A percentile compares a stretch with the other conserved stretches of the same genome.
Evolutionary conservation across 768 basidiomycete species (phyloP).

Genomic region (Xerocomus spinulosus): DNA sequence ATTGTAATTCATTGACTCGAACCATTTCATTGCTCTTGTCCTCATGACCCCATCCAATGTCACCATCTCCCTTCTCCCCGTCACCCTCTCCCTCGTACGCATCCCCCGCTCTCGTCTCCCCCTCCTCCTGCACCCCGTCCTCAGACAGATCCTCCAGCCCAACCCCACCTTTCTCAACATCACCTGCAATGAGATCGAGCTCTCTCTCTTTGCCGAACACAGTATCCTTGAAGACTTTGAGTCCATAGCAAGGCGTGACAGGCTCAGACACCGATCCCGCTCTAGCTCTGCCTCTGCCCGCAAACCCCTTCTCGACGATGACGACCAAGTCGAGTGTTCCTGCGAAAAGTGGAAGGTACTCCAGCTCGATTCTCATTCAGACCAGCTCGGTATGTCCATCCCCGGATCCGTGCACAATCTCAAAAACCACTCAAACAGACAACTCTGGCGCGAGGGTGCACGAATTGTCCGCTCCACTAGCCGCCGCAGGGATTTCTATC

Average conservation of each 20-base stretch:
- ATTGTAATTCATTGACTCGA: constrained; percentile 10
- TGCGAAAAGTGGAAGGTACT: constrained; percentile 75
- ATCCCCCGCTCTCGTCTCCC: constrained; percentile 67
- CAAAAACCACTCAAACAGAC: constrained; percentile 35
- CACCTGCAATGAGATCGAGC: constrained; percentile 76
- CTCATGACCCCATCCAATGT: constrained; percentile 32
- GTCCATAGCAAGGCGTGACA: constrained; percentile 53
- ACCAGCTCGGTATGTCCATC: constrained; percentile 51
- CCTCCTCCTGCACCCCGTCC: constrained; percentile 53
- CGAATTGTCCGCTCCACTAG: constrained; percentile 72
- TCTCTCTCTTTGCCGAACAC: constrained; percentile 67
- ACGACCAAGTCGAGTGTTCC: constrained; percentile 59
- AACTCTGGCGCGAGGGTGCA: constrained; percentile 68
- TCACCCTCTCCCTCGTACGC: constrained; percentile 67
- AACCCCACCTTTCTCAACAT: constrained; percentile 67
- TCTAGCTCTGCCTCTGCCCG: constrained; percentile 35
- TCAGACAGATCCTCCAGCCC: constrained; percentile 66
- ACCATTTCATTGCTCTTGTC: no score
- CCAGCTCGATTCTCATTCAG: constrained; percentile 76
- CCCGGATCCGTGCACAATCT: background rate
- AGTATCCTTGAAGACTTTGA: constrained; percentile 55
- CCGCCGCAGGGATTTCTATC: constrained; percentile 74
- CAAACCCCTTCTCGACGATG: constrained; percentile 29
- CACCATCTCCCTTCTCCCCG: constrained; percentile 69
- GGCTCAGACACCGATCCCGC: constrained; percentile 41